Base-by-base conservation (phyloP, 192 early-diverging fungal genomes). In the Lobulomyces angularis region DNA sequence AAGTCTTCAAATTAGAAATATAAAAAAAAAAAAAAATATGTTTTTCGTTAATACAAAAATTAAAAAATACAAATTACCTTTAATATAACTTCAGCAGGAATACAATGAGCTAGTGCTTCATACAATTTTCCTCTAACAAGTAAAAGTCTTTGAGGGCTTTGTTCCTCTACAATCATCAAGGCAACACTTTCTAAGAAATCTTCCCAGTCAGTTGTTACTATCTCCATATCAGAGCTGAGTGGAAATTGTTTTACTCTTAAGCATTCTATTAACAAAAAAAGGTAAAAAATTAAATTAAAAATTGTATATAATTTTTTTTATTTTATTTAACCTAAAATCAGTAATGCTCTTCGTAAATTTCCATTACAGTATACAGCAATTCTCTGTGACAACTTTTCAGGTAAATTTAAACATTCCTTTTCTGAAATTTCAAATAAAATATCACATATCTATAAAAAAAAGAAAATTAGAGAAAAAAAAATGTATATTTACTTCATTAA, bases 181-280 rank as follows among this genome's bases (percentile, higher is more conserved):
- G 87, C 83, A 24, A 88, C 71, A 4, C 68, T 62, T n/a, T 51
- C 33, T 34, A 93, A 76, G 29, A 74, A 81, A 50, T 58, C 51
- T 51, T 97, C 88, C 90, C 90, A 97, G 55, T 94, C 90, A 48
- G 85, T 77, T 21, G 65, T 51, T 17, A 77, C 68, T 0, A 84
- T 63, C 27, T 65, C 51, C 36, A 85, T 80, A 3, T 58, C 40
- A 5, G 29, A 16, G 0, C 18, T 32, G 6, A 8, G 17, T 28
- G 7, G 35, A 27, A n/a, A 23, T 12, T 4, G 17, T 12, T 8
- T 27, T 32, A 11, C 21, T 37, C 11, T 2, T n/a, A 30, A 12
- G 28, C 0, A 4, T 6, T 24, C 12, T 46, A 26, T 8, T 14
- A 30, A 47, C 68, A 28, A 37, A 29, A 27, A 60, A 61, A n/a